A percentile compares a stretch with the other conserved stretches of the same genome.
phyloP scores from a whole-genome alignment of 768 basidiomycete species.

The Psilocybe tampanensis region DNA sequence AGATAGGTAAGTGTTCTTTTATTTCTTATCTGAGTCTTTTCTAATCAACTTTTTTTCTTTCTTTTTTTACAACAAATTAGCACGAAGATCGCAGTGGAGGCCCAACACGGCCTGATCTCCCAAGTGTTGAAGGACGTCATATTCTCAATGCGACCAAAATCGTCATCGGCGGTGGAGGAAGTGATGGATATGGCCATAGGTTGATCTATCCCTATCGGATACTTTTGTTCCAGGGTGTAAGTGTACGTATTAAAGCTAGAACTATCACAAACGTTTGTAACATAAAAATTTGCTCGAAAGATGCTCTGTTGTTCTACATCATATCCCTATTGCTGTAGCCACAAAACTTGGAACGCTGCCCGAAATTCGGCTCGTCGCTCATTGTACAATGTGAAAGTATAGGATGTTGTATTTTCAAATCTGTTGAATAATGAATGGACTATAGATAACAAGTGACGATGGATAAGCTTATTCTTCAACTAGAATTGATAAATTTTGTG shows the following conservation, averaged over 20 bases:
- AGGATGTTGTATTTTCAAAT: too few species aligned
- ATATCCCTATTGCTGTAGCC: too few species aligned
- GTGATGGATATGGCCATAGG: slow-evolving; percentile 51
- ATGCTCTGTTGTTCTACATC: too few species aligned
- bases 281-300: neutral
- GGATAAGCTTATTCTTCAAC: too few species aligned
- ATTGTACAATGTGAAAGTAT: neutral
- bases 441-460: too few species aligned
- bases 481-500: too few species aligned
- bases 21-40: neutral
- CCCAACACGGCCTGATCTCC: slow-evolving; percentile 91
- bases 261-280: neutral
- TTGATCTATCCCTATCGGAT: slow-evolving; percentile 22
- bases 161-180: slow-evolving; percentile 35
- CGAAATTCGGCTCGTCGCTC: neutral
- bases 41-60: neutral
- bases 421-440: too few species aligned
- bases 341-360: too few species aligned
- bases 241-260: neutral
- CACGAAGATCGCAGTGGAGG: slow-evolving; percentile 86
- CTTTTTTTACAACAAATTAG: slow-evolving; percentile 47
- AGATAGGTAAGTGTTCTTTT: slow-evolving; percentile 70
- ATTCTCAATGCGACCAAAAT: slow-evolving; percentile 64
- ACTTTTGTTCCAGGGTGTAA: neutral
- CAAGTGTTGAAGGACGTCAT: slow-evolving; percentile 94